Evolutionary conservation across 2,329 filamentous ascomycete genomes (phyloP), one percentile per base, ranked within the genome.

Genomic region (Pseudopithomyces maydicus): DNA sequence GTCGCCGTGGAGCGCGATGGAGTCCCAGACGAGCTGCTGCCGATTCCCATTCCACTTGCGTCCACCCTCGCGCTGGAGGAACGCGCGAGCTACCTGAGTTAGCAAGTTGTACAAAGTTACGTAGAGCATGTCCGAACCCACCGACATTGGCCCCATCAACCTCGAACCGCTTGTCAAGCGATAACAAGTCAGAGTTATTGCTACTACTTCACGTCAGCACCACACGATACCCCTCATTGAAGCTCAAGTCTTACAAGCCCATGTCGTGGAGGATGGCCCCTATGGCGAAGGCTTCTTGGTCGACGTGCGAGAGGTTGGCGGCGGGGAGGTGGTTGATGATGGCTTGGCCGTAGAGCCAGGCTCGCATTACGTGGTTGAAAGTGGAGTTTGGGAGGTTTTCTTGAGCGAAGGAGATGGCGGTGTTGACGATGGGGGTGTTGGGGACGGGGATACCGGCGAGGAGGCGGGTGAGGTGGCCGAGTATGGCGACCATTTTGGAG

Each of bases 11-110:
- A 83, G 69, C 0, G 81, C 81, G 55, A 84, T 83, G 12, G 76
- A 65, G 59, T 83, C 80, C 80, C 80, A 83, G 14, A 81, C 73
- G 6, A 82, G 70, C 66, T 83, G 80, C 3, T 78, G 57, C 3
- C 77, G 71, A 32, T 75, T 71, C 26, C 76, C 68, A 45, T 79
- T 74, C 78, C 79, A 81, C 6, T 61, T 53, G 6, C 8, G 20
- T 4, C 53, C 46, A 15, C 57, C 55, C 23, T 57, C 38, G 53
- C 17, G 59, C 59, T 51, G 73, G 47, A 39, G 39, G 50, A 33
- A 81, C 51, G 75, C 66, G 0, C 77, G 66, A 1, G 81, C 78
- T 2, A 74, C 77, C 52, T 79, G 76, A 5, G 26, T 29, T 29
- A 29, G 26, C 8, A 29, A 29, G 4, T 29, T 29, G 26, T 8